phyloP scores from a whole-genome alignment of 495 filamentous ascomycete species.

The Penicillium samsonianum region DNA sequence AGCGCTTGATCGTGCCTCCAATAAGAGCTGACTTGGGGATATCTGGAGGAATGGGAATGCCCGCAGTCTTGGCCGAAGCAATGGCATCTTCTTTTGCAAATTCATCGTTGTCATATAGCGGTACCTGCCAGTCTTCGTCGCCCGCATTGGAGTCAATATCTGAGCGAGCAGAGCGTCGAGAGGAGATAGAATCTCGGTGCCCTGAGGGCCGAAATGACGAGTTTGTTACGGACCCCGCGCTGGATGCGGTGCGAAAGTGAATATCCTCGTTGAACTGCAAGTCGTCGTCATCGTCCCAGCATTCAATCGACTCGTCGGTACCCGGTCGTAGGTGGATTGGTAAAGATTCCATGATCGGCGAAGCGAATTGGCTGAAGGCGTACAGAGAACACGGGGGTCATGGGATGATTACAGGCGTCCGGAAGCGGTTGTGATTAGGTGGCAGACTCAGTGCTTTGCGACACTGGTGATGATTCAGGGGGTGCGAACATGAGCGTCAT shows the following conservation, averaged over 20 bases:
- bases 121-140: conserved; percentile 84
- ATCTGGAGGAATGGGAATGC: conserved; percentile 87
- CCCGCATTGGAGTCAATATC: conserved; percentile 72
- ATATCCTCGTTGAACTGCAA: conserved; percentile 73
- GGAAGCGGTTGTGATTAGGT: conserved; percentile 15
- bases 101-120: conserved; percentile 77
- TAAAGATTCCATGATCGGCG: conserved; percentile 54
- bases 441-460: conserved; percentile 28
- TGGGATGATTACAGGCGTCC: not conserved
- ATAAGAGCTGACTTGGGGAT: conserved; percentile 92
- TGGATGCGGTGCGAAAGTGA: conserved; percentile 64
- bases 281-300: conserved; percentile 87
- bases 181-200: conserved; percentile 75
- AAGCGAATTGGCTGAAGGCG: not conserved
- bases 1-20: conserved; percentile 90
- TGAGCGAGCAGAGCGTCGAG: conserved; percentile 73
- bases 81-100: conserved; percentile 79
- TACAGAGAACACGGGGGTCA: not conserved
- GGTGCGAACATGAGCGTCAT: conserved; percentile 37
- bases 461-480: conserved; percentile 23
- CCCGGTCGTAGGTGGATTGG: conserved; percentile 56
- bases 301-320: conserved; percentile 67
- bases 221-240: conserved; percentile 55
- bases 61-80: conserved; percentile 78
- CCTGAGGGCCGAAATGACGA: conserved; percentile 52